Base-by-base conservation (phyloP, 2,329 filamentous ascomycete genomes). In the Gnomoniopsis sp. region DNA sequence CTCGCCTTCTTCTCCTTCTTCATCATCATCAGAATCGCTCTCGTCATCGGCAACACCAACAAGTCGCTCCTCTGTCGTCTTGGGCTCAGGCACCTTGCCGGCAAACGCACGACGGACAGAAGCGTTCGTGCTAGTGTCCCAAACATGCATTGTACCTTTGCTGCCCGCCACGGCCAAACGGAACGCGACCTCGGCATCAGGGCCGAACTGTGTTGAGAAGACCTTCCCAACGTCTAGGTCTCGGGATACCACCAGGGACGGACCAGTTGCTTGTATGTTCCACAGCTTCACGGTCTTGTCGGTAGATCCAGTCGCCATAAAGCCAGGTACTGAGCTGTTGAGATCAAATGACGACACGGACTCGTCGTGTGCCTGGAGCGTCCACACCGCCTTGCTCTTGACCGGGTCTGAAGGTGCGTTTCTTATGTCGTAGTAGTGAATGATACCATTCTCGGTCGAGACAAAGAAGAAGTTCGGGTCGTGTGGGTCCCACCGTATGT, bases 241-340 rank as follows among this genome's bases (percentile, higher is more conserved):
- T 65, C 95, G 87, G 26, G 90, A 90, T 6, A 96, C 90, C 1
- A 99, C 91, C 85, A 99, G 90, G 61, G 87, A 90, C 1, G 95
- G 95, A 2, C 91, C 92, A 44, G 84, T 84, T 14, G 88, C 74
- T 66, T 88, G 84, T 58, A 97, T 86, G 75, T 96, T 96, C 95
- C 95, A 99, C 58, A 99, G 81, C 81, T 99, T 99, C 67, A 98
- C 92, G 6, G 89, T 90, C 79, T 91, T 93, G 79, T 99, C 95
- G 15, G 90, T 93, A 2, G 92, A 96, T 3, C 93, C 95, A 0
- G 95, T 98, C 15, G 86, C 95, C 75, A 99, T 84, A 81, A 91
- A 97, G 47, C 95, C 95, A 1, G 95, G 93, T 60, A 99, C 91
- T 52, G 87, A 79, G 3, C 88, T 82, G 79, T 97, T 98, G 75